Evolutionary conservation across 1,284 basidiomycete genomes (phyloP).

Genomic region (Macrocystidia cucumis): DNA sequence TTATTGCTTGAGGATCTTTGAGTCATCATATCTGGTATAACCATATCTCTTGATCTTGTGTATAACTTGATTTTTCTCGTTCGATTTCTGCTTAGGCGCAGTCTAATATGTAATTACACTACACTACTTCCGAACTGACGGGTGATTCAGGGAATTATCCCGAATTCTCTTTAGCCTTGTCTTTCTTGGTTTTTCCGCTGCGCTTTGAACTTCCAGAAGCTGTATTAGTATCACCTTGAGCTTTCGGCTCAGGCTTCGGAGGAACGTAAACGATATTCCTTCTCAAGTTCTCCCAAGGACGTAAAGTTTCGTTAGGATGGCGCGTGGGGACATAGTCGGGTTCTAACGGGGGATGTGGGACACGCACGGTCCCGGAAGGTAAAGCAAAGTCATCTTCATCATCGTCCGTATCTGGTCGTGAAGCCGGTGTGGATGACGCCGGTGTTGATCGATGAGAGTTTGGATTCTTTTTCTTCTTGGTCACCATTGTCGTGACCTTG

Average conservation of each 20-base stretch:
- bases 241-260: conserved; percentile 12
- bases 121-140: too few species aligned
- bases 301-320: conserved; percentile 19
- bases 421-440: conserved; percentile 26
- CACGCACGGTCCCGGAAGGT: conserved; percentile 27
- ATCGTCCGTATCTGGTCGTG: conserved; percentile 24
- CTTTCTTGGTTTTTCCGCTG: conserved; percentile 13
- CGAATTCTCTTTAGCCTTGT: conserved; percentile 19
- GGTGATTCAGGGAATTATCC: too few species aligned
- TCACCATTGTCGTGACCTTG: conserved; percentile 42
- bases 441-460: conserved; percentile 11
- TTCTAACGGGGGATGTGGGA: conserved; percentile 32
- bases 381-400: too few species aligned
- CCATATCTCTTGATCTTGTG: too few species aligned
- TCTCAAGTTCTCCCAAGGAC: conserved; percentile 42
- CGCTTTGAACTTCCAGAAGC: too few species aligned
- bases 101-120: too few species aligned
- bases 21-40: too few species aligned
- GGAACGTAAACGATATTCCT: conserved; percentile 32
- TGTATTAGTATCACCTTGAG: conserved; percentile 4
- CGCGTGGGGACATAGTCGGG: conserved; percentile 23
- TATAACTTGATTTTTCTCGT: too few species aligned
- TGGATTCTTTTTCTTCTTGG: too few species aligned
- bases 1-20: too few species aligned
- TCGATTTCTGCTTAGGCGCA: too few species aligned